These are phyloP conservation scores for Starmerella floris DNA, from an alignment of 805 yeast species.

Conservation along the genomic window DNA sequence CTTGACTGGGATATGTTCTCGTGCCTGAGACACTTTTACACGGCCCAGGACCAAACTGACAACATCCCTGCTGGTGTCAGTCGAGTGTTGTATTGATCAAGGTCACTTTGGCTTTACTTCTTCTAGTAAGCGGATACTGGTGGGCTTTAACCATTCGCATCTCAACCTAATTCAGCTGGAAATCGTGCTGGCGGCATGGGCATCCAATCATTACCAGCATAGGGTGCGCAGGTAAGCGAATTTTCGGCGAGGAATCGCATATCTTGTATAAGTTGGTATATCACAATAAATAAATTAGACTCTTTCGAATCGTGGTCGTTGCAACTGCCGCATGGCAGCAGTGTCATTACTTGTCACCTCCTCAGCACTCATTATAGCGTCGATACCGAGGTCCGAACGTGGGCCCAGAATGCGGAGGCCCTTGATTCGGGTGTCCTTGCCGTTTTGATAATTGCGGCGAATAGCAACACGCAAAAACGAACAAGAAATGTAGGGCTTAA, in stretches of 20 bases:
- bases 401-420: conserved; percentile 28
- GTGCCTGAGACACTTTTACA: conserved; percentile 26
- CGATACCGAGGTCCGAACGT: no score
- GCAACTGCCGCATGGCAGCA: no score
- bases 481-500: conserved; percentile 37
- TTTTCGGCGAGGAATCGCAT: not conserved
- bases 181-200: no score
- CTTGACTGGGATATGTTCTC: conserved; percentile 29
- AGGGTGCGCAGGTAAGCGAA: no score
- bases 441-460: conserved; percentile 77
- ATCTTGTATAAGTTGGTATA: no score
- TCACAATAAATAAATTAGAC: not conserved
- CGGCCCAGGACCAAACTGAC: conserved; percentile 22
- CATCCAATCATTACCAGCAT: no score
- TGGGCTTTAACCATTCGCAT: no score
- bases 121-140: no score
- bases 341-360: no score
- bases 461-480: conserved; percentile 51
- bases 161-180: no score
- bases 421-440: conserved; percentile 86
- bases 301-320: not conserved
- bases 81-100: conserved; percentile 9
- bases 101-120: no score
- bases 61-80: conserved; percentile 16
- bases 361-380: no score